Evolutionary conservation across 2,329 filamentous ascomycete species (phyloP), one percentile per base, ranked within the genome.

Genomic region (Trichoderma sp.): DNA sequence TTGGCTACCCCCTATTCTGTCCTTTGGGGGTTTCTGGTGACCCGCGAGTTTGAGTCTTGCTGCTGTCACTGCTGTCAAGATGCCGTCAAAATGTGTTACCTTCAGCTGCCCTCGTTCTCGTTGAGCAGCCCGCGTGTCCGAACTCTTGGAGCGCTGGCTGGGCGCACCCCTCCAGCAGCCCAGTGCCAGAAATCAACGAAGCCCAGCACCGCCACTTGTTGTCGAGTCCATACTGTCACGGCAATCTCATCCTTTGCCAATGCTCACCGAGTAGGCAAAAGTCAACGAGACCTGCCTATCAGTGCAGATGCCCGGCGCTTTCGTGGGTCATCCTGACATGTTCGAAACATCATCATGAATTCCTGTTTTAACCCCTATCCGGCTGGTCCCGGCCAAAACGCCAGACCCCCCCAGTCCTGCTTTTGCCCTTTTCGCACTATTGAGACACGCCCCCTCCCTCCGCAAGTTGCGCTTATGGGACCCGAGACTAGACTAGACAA

Each of bases 291-390:
- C 63, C 35, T 66, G 53, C 37, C 19, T 33, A 33, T 27, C 21
- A 47, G 52, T 27, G 11, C 35, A 6, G 27, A 43, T 16, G 53
- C 52, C 55, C n/a, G 40, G 63, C 55, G 33, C 21, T 7, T 8
- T 43, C 63, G 63, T 37, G 68, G 68, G 68, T 68, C 68, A 68
- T 67, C 68, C 62, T 62, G 68, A 70, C 68, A 56, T 62, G 55
- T 52, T 55, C 57, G 62, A 67, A 37, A 60, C 68, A 70, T 68
- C 64, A 68, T 70, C 31, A n/a, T 27, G 37, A 43, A 24, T 49
- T 49, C n/a, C 40, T 43, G 40, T 47, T 67, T 58, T 58, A 19
- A 55, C 64, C 68, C 68, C 57, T 68, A 62, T 70, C 68, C 68
- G 68, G 68, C 47, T 70, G 63, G 68, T 68, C 68, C 68, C 68